phyloP scores from a whole-genome alignment of 2,329 filamentous ascomycete species.

The Ophiocordyceps unilateralis region DNA sequence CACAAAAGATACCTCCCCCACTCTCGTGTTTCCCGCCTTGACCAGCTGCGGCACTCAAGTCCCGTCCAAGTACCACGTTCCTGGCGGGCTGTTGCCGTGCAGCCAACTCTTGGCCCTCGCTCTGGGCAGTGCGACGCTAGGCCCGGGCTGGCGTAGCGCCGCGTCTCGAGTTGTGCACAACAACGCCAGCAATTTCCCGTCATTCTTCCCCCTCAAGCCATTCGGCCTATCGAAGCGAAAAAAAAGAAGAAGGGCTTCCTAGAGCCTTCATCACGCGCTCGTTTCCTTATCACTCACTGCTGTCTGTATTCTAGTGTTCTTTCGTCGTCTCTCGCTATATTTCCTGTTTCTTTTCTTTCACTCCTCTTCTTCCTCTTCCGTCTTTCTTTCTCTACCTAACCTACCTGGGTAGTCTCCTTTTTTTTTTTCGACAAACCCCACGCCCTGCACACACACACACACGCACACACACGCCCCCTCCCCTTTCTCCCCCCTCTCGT shows the following conservation, averaged over 20 bases:
- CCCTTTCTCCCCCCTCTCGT: not conserved
- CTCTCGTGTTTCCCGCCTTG: not conserved
- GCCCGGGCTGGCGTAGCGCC: constrained; percentile 6
- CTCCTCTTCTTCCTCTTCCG: not conserved
- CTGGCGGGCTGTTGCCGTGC: not conserved
- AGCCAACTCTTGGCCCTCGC: not conserved
- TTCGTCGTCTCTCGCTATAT: not conserved
- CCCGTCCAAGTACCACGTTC: not conserved
- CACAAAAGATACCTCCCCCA: too few relatives aligned
- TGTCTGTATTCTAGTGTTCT: not conserved
- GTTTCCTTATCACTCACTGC: not conserved
- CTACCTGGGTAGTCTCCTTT: not conserved
- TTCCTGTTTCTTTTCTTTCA: not conserved
- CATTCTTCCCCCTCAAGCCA: constrained; percentile 3
- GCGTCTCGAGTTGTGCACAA: constrained; percentile 10
- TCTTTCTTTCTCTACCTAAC: not conserved
- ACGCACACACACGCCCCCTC: not conserved
- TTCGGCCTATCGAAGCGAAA: not conserved
- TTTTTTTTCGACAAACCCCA: not conserved
- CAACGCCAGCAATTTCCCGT: constrained; percentile 20
- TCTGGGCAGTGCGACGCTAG: constrained; percentile 1
- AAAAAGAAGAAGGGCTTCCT: not conserved
- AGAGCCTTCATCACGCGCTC: not conserved
- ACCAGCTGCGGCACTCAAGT: not conserved
- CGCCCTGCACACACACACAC: not conserved